phyloP scores from a whole-genome alignment of 1,284 basidiomycete genomes.

The Xerocomus amazonicus region DNA sequence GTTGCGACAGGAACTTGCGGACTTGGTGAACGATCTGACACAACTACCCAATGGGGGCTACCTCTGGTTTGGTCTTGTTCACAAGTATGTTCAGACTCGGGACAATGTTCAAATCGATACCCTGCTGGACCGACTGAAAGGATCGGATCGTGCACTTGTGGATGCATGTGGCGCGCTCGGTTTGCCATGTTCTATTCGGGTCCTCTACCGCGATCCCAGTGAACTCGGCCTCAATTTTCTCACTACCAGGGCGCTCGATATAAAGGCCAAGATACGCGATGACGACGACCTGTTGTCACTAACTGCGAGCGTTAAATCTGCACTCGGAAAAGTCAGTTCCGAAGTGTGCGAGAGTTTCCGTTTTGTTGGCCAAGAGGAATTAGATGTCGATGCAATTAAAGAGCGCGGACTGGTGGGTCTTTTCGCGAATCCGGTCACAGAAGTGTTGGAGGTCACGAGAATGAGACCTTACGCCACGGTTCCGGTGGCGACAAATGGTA shows the following conservation, averaged over 20 bases:
- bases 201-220: background rate
- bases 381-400: no score
- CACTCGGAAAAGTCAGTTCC: background rate
- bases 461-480: slow-evolving; percentile 4
- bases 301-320: no score
- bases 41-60: slow-evolving; percentile 6
- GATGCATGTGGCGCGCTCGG: slow-evolving; percentile 17
- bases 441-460: slow-evolving; percentile 9
- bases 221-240: background rate
- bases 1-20: slow-evolving; percentile 20
- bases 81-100: slow-evolving; percentile 7
- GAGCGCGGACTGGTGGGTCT: background rate
- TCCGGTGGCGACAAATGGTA: background rate
- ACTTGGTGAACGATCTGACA: slow-evolving; percentile 35
- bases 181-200: background rate
- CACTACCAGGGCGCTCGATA: slow-evolving; percentile 20
- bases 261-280: background rate
- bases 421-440: slow-evolving; percentile 1
- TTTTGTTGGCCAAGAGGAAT: background rate
- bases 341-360: slow-evolving; percentile 13
- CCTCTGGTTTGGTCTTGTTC: slow-evolving; percentile 9
- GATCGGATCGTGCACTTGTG: slow-evolving; percentile 37
- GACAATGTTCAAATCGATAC: background rate
- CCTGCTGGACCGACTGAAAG: slow-evolving; percentile 11
- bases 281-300: background rate